Evolutionary conservation across 139 green algal genomes (phyloP), one percentile per base, ranked within the genome.

Genomic region (Chlorella sp.): DNA sequence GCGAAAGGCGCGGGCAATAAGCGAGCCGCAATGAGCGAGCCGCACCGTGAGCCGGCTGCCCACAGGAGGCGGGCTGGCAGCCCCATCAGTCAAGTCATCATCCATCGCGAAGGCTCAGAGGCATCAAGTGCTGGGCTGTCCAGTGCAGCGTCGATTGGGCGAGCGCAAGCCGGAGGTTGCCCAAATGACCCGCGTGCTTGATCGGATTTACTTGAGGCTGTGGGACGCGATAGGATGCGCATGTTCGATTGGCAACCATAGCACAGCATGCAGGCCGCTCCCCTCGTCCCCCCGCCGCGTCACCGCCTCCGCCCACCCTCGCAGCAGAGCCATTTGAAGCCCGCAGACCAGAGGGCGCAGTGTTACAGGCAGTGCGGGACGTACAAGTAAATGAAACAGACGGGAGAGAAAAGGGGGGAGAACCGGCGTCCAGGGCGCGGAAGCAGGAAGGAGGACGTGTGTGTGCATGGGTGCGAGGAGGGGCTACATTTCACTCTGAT

Each of bases 321-420:
- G 75, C 75, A 30, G 30, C 75, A 53, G 15, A 32, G 75, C 75
- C 75, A 30, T 34, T 28, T 34, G 3, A 14, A n/a, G 2, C 37
- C 15, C 15, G 36, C n/a, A 32, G 2, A 71, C 64, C 32, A 16
- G 30, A 7, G 73, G 18, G 75, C 37, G 34, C 24, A 76, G 82
- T 76, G 79, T 86, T 86, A 86, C 82, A 86, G 36, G 57, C 82
- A 86, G 82, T 86, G 57, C 82, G 57, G 82, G 39, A 66, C 68
- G n/a, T 42, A 86, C 57, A 75, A 75, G 82, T 86, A 86, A 86
- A 71, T 75, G 68, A 86, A 86, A 86, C 82, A 86, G 82, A 39
- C n/a, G 68, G 80, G 37, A 69, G 80, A 71, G 39, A 48, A 16
- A 16, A 71, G 64, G 21, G 11, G 64, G 64, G 64, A 28, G 64